Evolutionary conservation across 1,284 basidiomycete genomes (phyloP), one percentile per base, ranked within the genome.

Genomic region (Trametes hirsuta): DNA sequence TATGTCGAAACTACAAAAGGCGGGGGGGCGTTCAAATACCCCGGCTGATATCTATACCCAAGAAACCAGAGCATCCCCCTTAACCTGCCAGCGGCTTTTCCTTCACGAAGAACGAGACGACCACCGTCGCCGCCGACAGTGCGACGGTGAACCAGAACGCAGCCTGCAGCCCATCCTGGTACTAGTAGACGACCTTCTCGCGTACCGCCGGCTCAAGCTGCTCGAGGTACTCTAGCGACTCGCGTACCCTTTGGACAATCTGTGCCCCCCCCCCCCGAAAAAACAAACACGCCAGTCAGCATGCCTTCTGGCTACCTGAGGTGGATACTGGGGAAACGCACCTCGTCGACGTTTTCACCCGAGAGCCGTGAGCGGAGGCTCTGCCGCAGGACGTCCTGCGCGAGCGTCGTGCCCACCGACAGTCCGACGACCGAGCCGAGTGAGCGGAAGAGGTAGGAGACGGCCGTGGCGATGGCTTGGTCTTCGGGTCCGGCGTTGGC

Each of bases 381-480:
- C 8, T 70, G 72, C 9, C 84, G 78, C 12, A 87, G 75, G 0
- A 76, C 76, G 45, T 77, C 74, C 69, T 87, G 84, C 1, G 84
- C 74, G 18, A 86, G 68, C 1, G 84, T 82, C 59, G 83, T 85
- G 4, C 80, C 81, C 2, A 84, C 69, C 0, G 84, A 84, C 10
- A 87, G 68, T 5, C 84, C 82, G 30, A 86, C 72, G 6, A 87
- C 84, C 2, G 78, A 79, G 6, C 85, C 85, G n/a, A 86, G 68
- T 3, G 85, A 85, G 41, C 85, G 82, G 76, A 86, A 87, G 35
- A 88, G 81, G 66, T 87, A 87, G 0, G 84, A 85, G 1, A 84
- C 85, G 40, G 85, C 85, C 3, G 84, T 88, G 1, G 85, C 84
- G 39, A 87, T 82, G 5, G 85, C 85, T 66, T 87, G 85, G 67